Base-by-base conservation (phyloP, 495 filamentous ascomycete species). In the Xylaria flabelliformis region DNA sequence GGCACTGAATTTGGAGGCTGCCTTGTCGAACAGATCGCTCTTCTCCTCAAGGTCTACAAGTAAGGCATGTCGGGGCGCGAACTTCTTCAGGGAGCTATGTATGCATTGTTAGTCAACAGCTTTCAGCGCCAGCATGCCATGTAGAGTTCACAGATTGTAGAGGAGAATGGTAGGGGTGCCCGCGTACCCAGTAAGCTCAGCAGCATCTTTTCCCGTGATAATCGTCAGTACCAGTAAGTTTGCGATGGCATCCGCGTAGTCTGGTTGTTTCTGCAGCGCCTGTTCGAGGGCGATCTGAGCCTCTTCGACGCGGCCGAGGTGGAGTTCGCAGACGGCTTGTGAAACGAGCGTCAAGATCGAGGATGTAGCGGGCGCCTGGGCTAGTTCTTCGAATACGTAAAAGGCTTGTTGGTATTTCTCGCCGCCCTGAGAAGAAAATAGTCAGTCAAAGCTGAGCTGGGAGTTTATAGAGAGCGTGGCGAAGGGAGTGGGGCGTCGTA, bases 301-400 rank as follows among this genome's bases (percentile, higher is more conserved):
- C 83, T 99, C 96, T 44, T 94, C 93, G 32, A 94, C 82, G 19
- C 96, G 91, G 39, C 94, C 94, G 19, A 98, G 89, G 76, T 98
- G 96, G 32, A 99, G 84, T 80, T 99, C 96, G 48, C 93, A 91
- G 36, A 98, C 90, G 36, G 94, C 95, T 86, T 98, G 96, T 42
- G 91, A 91, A 73, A 97, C 87, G 48, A 97, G 89, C 34, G 88
- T 86, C 48, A 89, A 87, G 63, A 88, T 82, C 1, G 92, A 89
- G 7, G 90, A 88, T 44, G 91, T 90, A 64, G 91, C 88, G 21
- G 93, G 91, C 29, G 92, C 90, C 80, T 97, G 92, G 26, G 96
- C 96, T 50, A 99, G 90, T 81, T 99, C 96, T 83, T 98, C 95
- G 79, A 94, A 99, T 75, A 99, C 95, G 87, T 99, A 99, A 84